Evolutionary conservation across 371 early-diverging fungal genomes (phyloP), one percentile per base, ranked within the genome.

Genomic region (Apophysomyces elegans): DNA sequence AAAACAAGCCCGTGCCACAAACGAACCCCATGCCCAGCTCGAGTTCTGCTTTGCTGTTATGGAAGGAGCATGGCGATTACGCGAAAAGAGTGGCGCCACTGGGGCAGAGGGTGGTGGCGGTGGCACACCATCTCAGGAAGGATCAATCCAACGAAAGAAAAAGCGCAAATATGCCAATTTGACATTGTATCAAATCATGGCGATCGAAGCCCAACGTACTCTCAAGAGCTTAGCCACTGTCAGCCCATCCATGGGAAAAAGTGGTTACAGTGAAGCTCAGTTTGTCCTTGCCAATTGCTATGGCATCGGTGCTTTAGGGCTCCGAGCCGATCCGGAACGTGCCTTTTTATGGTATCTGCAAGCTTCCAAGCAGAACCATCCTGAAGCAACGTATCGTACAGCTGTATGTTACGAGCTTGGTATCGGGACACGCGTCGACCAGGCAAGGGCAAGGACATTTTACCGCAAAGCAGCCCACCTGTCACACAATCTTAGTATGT

Each of bases 391-490:
- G n/a, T 99, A 97, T 74, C 90, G 98, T 57, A 89, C 93, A 0
- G 99, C 93, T 5, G 97, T 97, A 8, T 98, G 97, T 76, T 93
- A 95, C 73, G 99, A 99, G 69, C 71, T 92, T 18, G 98, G 97
- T 11, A 90, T 94, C 3, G 99, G 99, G 35, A 93, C 93, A 5
- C 91, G 90, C 39, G 84, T 90, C n/a, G 96, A 99, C 69, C 74
- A 83, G 12, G 69, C 71, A 9, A 86, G 95, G 14, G 93, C 98
- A 0, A 79, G 95, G 38, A 92, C 91, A 60, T 96, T 93, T 72
- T 99, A 93, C 72, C 88, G 94, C 66, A 96, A 97, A 78, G 94
- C 96, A 0, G 97, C 98, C 0, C 88, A 93, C 38, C 75, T 94
- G 54, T 90, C 93, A 12, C 96, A 98, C 72, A 90, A 93, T 9